Conservation (phyloP, 2,329 filamentous ascomycete genomes). For the Aspergillus fructus region DNA sequence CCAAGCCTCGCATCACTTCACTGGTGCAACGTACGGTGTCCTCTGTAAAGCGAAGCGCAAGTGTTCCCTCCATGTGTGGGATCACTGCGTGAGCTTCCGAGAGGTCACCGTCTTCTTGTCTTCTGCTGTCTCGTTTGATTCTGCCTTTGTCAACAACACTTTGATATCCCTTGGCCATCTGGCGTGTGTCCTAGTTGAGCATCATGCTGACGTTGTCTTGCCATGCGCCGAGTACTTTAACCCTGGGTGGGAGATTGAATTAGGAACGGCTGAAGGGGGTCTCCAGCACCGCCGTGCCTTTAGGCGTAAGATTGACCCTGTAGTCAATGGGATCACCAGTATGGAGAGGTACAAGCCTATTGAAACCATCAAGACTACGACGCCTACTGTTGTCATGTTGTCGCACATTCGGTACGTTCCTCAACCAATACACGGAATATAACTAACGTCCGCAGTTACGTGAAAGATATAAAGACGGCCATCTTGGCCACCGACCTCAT, state of each 20-base stretch:
- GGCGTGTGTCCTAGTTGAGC: slow-evolving; percentile 21
- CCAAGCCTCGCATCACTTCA: slow-evolving; percentile 60
- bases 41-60: slow-evolving; percentile 61
- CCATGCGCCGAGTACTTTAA: slow-evolving; percentile 62
- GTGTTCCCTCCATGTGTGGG: slow-evolving; percentile 62
- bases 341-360: slow-evolving; percentile 63
- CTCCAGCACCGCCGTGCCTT: slow-evolving; percentile 58
- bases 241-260: slow-evolving; percentile 62
- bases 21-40: slow-evolving; percentile 59
- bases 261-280: slow-evolving; percentile 57
- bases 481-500: slow-evolving; percentile 64
- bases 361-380: slow-evolving; percentile 56
- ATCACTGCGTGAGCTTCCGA: slow-evolving; percentile 62
- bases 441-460: slow-evolving; percentile 21
- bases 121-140: slow-evolving; percentile 34
- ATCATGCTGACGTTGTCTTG: slow-evolving; percentile 59
- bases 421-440: too few relatives aligned
- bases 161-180: slow-evolving; percentile 33
- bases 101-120: slow-evolving; percentile 53
- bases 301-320: slow-evolving; percentile 60
- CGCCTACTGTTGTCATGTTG: slow-evolving; percentile 63
- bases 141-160: slow-evolving; percentile 45
- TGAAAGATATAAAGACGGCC: slow-evolving; percentile 64
- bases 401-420: slow-evolving; percentile 48
- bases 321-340: slow-evolving; percentile 64